phyloP scores from a whole-genome alignment of 331 rosid species.

The Pyracantha coccinea region DNA sequence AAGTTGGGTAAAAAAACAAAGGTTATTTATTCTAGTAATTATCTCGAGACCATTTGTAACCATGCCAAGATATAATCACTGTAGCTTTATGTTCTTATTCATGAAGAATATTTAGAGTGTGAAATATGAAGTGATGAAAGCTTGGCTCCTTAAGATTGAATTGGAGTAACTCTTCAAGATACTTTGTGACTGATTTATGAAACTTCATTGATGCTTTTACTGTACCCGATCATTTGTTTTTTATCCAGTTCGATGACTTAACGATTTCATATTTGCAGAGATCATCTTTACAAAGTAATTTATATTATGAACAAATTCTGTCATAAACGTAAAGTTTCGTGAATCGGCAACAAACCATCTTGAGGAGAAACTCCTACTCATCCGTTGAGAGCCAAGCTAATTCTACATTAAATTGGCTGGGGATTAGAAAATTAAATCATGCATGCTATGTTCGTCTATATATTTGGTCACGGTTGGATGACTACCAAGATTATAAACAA shows the following conservation, averaged over 20 bases:
- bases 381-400: too few relatives aligned
- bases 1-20: background rate
- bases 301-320: too few relatives aligned
- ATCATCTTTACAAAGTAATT: too few relatives aligned
- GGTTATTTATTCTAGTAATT: background rate
- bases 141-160: background rate
- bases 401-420: too few relatives aligned
- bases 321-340: fast-evolving
- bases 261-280: too few relatives aligned
- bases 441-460: too few relatives aligned
- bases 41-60: background rate
- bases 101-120: background rate
- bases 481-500: too few relatives aligned
- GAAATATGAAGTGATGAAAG: background rate
- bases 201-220: background rate
- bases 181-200: background rate
- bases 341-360: too few relatives aligned
- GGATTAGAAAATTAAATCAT: too few relatives aligned
- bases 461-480: too few relatives aligned
- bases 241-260: background rate
- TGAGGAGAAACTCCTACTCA: too few relatives aligned
- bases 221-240: too few relatives aligned
- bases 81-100: background rate
- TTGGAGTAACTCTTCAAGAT: background rate
- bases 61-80: background rate